phyloP scores from a whole-genome alignment of 441 rosid species.

The Kokia cookei region DNA sequence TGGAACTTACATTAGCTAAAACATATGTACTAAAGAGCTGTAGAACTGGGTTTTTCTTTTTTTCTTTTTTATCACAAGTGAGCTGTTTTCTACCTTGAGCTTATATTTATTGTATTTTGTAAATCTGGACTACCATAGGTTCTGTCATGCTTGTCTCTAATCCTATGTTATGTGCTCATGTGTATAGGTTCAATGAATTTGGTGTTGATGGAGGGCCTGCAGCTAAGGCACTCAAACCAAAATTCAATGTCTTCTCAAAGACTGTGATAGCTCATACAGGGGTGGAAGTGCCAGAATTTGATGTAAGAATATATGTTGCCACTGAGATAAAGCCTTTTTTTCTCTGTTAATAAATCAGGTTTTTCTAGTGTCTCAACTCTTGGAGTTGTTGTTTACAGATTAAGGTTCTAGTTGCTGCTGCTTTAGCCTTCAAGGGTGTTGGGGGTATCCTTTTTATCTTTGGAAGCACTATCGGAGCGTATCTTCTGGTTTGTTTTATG shows the following conservation, averaged over 20 bases:
- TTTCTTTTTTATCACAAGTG: background rate
- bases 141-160: background rate
- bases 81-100: background rate
- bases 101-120: background rate
- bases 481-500: slow-evolving; percentile 36
- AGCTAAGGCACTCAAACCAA: slow-evolving; percentile 25
- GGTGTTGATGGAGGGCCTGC: slow-evolving; percentile 41
- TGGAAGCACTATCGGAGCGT: slow-evolving; percentile 38
- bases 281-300: slow-evolving; percentile 20
- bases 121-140: background rate
- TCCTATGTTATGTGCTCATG: background rate
- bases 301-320: slow-evolving; percentile 20
- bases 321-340: background rate
- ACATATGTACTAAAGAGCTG: background rate
- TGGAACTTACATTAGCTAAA: background rate
- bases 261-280: slow-evolving; percentile 20
- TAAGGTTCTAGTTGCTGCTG: slow-evolving; percentile 20
- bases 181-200: slow-evolving; percentile 35
- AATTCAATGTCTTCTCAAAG: slow-evolving; percentile 19
- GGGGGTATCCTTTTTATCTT: slow-evolving; percentile 46
- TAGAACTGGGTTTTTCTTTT: background rate
- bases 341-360: background rate
- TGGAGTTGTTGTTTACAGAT: slow-evolving; percentile 19
- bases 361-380: background rate
- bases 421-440: slow-evolving; percentile 30